phyloP scores from a whole-genome alignment of 1,284 basidiomycete species.

The Thecaphora thlaspeos region DNA sequence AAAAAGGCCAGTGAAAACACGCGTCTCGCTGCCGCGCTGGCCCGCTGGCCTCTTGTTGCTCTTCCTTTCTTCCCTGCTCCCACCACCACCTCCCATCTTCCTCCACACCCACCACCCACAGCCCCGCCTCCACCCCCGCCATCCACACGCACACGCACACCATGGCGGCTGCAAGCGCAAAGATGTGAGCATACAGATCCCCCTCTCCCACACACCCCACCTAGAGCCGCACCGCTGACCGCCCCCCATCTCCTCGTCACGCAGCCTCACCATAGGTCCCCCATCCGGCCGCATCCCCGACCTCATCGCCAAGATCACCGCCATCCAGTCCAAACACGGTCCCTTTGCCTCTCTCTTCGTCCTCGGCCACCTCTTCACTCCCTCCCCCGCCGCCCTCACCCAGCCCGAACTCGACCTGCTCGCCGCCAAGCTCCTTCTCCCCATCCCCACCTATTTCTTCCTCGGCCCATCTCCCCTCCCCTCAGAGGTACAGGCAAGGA shows the following conservation, averaged over 20 bases:
- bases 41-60: too few species aligned
- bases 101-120: too few species aligned
- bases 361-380: conserved; percentile 84
- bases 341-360: conserved; percentile 87
- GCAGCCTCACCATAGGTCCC: conserved; percentile 74
- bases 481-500: background rate
- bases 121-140: too few species aligned
- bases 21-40: too few species aligned
- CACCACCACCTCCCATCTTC: too few species aligned
- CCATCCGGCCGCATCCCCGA: conserved; percentile 73
- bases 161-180: too few species aligned
- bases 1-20: too few species aligned
- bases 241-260: background rate
- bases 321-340: conserved; percentile 88
- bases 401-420: conserved; percentile 68
- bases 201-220: too few species aligned
- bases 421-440: conserved; percentile 69
- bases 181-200: too few species aligned
- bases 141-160: too few species aligned
- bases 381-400: conserved; percentile 46
- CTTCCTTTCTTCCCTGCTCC: too few species aligned
- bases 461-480: conserved; percentile 64
- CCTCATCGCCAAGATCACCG: conserved; percentile 76
- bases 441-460: conserved; percentile 88
- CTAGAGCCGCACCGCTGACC: too few species aligned